A percentile compares a stretch with the other conserved stretches of the same genome.
phyloP scores from a whole-genome alignment of 257 asterid species.

The Nicotiana otophora region DNA sequence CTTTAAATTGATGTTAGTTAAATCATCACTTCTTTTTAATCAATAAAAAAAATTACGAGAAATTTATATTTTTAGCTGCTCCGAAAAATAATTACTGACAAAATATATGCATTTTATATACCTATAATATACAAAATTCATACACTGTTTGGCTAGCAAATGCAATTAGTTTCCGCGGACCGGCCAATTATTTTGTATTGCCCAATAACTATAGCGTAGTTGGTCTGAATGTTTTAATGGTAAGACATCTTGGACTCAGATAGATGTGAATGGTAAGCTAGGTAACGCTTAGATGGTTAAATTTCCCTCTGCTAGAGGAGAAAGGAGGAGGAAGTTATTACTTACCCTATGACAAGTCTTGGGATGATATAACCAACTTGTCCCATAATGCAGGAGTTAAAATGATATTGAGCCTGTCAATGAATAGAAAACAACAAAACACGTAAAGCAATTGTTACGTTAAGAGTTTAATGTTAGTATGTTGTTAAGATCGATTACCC shows the following conservation, averaged over 20 bases:
- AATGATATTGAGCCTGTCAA: conserved; percentile 41
- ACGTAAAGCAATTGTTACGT: too few species aligned
- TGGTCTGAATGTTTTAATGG: neutral
- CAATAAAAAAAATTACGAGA: too few species aligned
- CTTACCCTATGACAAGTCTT: conserved; percentile 55
- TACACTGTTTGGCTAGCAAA: too few species aligned
- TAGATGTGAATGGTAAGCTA: neutral
- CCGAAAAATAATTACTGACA: too few species aligned
- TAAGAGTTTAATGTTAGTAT: too few species aligned
- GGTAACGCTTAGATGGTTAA: neutral
- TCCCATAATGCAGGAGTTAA: conserved; percentile 80
- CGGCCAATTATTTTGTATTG: too few species aligned
- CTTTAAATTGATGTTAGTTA: too few species aligned
- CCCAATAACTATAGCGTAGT: neutral
- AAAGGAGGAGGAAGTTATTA: neutral
- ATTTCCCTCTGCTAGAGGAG: neutral
- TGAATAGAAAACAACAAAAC: neutral
- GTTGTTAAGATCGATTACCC: conserved; percentile 15
- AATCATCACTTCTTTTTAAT: too few species aligned
- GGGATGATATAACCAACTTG: conserved; percentile 36
- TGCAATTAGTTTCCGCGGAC: too few species aligned
- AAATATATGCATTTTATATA: too few species aligned
- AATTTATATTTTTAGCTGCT: too few species aligned
- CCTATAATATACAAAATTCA: too few species aligned
- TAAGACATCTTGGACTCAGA: neutral